Percentiles rank a stretch among this genome's conserved stretches.
Evolutionary conservation across 1,139 yeast genomes (phyloP).

Genomic region (Suhomyces chickasaworum): DNA sequence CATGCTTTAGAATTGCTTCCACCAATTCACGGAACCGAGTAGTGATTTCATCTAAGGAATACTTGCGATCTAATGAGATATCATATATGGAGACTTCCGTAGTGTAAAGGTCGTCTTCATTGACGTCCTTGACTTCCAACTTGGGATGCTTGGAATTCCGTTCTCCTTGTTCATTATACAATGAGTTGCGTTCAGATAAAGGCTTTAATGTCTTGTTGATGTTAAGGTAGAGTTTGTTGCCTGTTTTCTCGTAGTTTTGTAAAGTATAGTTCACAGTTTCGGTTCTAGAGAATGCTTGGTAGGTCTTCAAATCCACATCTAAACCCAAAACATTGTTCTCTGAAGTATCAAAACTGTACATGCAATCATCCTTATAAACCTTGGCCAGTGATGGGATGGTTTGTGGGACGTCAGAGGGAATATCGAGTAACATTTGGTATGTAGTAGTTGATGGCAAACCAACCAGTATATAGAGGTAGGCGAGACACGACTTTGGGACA

Average conservation of each 20-base stretch:
- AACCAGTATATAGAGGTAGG: not conserved
- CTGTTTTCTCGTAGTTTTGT: slow-evolving; percentile 51
- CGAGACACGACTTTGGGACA: not conserved
- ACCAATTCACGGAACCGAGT: slow-evolving; percentile 34
- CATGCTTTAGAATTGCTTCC: slow-evolving; percentile 57
- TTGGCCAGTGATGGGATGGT: slow-evolving; percentile 25
- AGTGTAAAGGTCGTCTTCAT: slow-evolving; percentile 70
- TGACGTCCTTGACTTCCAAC: slow-evolving; percentile 69
- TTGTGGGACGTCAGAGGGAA: slow-evolving; percentile 26
- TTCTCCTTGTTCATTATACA: slow-evolving; percentile 30
- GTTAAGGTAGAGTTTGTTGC: slow-evolving; percentile 60
- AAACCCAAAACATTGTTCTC: slow-evolving; percentile 61
- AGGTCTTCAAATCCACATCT: slow-evolving; percentile 72
- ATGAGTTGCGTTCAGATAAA: slow-evolving; percentile 25
- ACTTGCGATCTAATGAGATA: slow-evolving; percentile 27
- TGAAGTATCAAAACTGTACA: slow-evolving; percentile 75
- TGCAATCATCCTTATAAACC: slow-evolving; percentile 82
- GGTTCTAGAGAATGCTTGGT: slow-evolving; percentile 60
- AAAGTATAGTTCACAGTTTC: slow-evolving; percentile 51
- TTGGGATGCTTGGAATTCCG: slow-evolving; percentile 62
- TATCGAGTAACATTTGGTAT: slow-evolving; percentile 17
- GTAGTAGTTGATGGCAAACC: slow-evolving; percentile 1
- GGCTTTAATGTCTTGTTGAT: slow-evolving; percentile 52
- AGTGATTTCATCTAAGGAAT: slow-evolving; percentile 26
- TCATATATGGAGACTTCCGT: slow-evolving; percentile 50